Conservation (phyloP, 306 rosid genomes). For the Quercus variabilis region DNA sequence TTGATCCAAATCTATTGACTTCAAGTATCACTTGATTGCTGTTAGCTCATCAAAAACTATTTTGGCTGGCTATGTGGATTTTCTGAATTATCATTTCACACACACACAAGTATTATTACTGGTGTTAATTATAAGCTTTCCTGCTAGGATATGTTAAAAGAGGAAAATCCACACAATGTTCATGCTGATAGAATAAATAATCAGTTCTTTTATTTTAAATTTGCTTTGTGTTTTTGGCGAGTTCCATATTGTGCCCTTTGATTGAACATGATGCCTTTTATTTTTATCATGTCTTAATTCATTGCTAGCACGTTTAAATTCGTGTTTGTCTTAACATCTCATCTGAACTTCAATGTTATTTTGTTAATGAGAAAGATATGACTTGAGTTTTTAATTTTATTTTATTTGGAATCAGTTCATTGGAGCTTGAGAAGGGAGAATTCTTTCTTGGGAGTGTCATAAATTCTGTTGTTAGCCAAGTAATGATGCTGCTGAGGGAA, state of each 20-base stretch:
- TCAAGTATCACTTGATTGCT: not conserved
- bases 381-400: constrained; percentile 25
- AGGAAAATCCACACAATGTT: not conserved
- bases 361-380: constrained; percentile 13
- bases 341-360: constrained; percentile 15
- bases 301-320: not conserved
- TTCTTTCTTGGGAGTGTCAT: constrained; percentile 88
- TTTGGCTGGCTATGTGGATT: not conserved
- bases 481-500: constrained; percentile 80
- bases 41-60: not conserved
- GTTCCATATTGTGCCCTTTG: not conserved
- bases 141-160: constrained; percentile 10
- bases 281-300: not conserved
- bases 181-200: not conserved
- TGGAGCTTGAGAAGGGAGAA: constrained; percentile 89
- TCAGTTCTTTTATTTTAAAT: not conserved
- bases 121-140: not conserved
- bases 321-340: constrained; percentile 17
- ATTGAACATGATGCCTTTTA: not conserved
- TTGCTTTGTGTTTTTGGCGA: not conserved
- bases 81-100: not conserved
- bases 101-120: not conserved
- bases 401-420: constrained; percentile 47
- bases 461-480: constrained; percentile 99
- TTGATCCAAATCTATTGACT: not conserved